A percentile compares a stretch with the other conserved stretches of the same genome.
phyloP scores from a whole-genome alignment of 1,284 basidiomycete species.

The Boletus sp. region DNA sequence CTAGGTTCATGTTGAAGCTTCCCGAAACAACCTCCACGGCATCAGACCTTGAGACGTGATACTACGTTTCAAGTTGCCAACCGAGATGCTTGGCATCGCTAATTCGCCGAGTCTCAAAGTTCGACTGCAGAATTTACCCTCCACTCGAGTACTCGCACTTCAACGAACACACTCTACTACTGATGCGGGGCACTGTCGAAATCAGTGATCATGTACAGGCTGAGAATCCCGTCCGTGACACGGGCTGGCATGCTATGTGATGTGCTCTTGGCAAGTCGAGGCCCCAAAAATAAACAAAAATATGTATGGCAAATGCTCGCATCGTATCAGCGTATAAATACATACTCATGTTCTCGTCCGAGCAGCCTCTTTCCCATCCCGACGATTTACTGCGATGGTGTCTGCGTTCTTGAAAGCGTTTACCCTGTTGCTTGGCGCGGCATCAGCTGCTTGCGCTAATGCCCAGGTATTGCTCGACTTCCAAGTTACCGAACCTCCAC shows the following conservation, averaged over 20 bases:
- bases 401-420: conserved; percentile 7
- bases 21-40: background rate
- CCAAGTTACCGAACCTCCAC: conserved; percentile 69
- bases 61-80: too few relatives aligned
- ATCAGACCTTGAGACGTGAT: too few relatives aligned
- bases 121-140: too few relatives aligned
- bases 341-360: background rate
- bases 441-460: conserved; percentile 14
- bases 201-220: background rate
- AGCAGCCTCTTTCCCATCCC: background rate
- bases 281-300: background rate
- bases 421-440: conserved; percentile 12
- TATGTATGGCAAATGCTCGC: background rate
- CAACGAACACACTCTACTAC: background rate
- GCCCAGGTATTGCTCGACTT: conserved; percentile 62
- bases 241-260: background rate
- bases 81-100: too few relatives aligned
- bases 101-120: too few relatives aligned
- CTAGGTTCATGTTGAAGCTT: background rate
- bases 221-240: background rate
- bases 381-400: conserved; percentile 12
- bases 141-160: background rate
- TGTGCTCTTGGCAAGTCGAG: background rate
- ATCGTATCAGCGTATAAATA: conserved; percentile 1
- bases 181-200: background rate